Evolutionary conservation across 495 filamentous ascomycete species (phyloP).

Genomic region (Tetracladium marchalianum): DNA sequence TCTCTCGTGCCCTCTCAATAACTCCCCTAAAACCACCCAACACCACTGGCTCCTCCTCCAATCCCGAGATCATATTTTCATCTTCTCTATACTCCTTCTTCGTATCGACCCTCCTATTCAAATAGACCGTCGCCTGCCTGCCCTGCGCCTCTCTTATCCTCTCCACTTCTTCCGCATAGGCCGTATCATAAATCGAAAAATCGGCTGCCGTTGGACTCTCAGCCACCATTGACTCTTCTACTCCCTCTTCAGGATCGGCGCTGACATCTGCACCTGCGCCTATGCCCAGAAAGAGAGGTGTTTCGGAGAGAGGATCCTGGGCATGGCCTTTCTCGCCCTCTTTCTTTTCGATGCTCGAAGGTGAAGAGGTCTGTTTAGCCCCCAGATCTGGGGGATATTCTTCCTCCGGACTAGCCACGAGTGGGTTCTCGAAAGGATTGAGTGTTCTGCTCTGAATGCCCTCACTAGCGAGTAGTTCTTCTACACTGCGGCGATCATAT

Average conservation of each 20-base stretch:
- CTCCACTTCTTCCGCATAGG: conserved; percentile 73
- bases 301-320: conserved; percentile 51
- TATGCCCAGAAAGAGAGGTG: conserved; percentile 56
- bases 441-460: conserved; percentile 37
- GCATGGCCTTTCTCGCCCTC: conserved; percentile 50
- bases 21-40: conserved; percentile 14
- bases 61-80: conserved; percentile 13
- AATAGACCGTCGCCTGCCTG: conserved; percentile 15
- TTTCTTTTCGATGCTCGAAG: conserved; percentile 5
- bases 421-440: conserved; percentile 21
- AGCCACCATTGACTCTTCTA: conserved; percentile 46
- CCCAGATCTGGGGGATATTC: too few species aligned
- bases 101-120: conserved; percentile 18
- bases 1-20: conserved; percentile 14
- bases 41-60: not conserved
- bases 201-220: conserved; percentile 76
- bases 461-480: conserved; percentile 37
- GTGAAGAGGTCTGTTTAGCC: too few species aligned
- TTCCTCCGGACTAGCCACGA: not conserved
- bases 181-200: conserved; percentile 77
- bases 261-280: conserved; percentile 40
- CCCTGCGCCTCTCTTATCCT: conserved; percentile 41
- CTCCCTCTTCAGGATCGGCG: conserved; percentile 25
- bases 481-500: conserved; percentile 38
- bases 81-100: conserved; percentile 14